Base-by-base conservation (phyloP, 2,329 filamentous ascomycete species). In the Fusarium paranaense region DNA sequence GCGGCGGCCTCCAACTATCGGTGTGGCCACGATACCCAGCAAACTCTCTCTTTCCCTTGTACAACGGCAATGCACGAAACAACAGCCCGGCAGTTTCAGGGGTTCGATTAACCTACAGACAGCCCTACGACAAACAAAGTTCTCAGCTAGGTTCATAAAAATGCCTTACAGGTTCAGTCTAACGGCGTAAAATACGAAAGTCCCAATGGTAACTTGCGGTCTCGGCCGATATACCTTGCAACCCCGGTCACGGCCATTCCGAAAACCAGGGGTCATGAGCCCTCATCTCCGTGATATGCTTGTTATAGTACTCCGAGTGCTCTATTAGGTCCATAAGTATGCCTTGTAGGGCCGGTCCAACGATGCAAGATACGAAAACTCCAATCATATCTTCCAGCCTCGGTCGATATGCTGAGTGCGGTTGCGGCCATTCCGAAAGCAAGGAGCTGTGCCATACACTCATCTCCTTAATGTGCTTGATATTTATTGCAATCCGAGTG, bases 361-460 rank as follows among this genome's bases (percentile, higher is more conserved):
- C 59, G 56, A 72, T 62, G 37, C 80, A 80, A n/a, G 76, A 58
- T 40, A 81, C 77, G 45, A 82, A 78, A 6, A 78, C 76, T 11
- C 67, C 73, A 64, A 83, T 80, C 7, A 81, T 78, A 62, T 77
- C 66, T 4, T 72, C 75, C 9, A 79, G 81, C 38, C 76, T 79
- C 81, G 81, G 83, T 2, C 81, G 72, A 66, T 82, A 82, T 2
- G 78, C 67, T 18, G 65, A 62, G 30, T 81, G 80, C 80, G 81
- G 66, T 75, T 77, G 20, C 71, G 10, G 80, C 80, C 73, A 81
- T 77, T 67, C 82, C 73, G 35, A 83, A 66, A 18, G 82, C 59
- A 27, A 81, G 61, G 20, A 81, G 67, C 79, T 5, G 78, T 76
- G 69, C 76, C 82, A 13, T 82, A 67, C 6, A 76, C 32, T 10